Percentiles rank a stretch among this genome's conserved stretches.
Conservation (phyloP, 2,329 filamentous ascomycete species). For the Hypoxylon sp. region DNA sequence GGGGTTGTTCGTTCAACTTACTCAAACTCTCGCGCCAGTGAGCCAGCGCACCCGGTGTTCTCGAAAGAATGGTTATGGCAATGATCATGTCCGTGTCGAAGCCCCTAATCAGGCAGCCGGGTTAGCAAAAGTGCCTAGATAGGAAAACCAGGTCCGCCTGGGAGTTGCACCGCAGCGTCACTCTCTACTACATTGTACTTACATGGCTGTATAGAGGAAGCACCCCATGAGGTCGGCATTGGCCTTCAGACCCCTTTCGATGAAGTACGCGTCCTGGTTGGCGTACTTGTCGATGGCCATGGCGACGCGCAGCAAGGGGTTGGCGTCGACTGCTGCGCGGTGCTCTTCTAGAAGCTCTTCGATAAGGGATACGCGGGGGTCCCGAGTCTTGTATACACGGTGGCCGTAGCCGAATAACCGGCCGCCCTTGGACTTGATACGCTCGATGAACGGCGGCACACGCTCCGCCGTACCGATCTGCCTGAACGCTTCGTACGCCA, state of each 20-base stretch:
- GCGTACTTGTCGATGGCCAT: conserved; percentile 51
- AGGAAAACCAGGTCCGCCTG: neutral
- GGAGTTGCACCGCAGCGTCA: neutral
- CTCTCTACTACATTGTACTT: conserved; percentile 16
- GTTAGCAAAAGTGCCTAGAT: conserved; percentile 3
- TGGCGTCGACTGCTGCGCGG: conserved; percentile 38
- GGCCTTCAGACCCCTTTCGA: conserved; percentile 48
- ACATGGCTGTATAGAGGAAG: conserved; percentile 53
- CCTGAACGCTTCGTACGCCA: conserved; percentile 54
- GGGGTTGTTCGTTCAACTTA: conserved; percentile 38
- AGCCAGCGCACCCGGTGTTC: conserved; percentile 42
- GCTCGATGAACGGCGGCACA: conserved; percentile 51
- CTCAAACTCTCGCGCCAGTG: conserved; percentile 47
- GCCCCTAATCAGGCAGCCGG: conserved; percentile 35
- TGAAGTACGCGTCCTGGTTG: conserved; percentile 49
- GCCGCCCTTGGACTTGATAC: conserved; percentile 52
- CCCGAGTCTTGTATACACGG: conserved; percentile 43
- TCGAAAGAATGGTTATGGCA: conserved; percentile 42
- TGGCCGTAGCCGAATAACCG: conserved; percentile 52
- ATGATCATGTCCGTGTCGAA: conserved; percentile 45
- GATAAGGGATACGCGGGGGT: conserved; percentile 40
- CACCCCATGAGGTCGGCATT: conserved; percentile 57
- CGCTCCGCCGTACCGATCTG: conserved; percentile 50
- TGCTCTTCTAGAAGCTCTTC: conserved; percentile 40
- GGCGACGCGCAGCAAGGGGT: conserved; percentile 50